A percentile compares a stretch with the other conserved stretches of the same genome.
Conservation (phyloP, 805 yeast species). For the Kazachstania kunashirensis region DNA sequence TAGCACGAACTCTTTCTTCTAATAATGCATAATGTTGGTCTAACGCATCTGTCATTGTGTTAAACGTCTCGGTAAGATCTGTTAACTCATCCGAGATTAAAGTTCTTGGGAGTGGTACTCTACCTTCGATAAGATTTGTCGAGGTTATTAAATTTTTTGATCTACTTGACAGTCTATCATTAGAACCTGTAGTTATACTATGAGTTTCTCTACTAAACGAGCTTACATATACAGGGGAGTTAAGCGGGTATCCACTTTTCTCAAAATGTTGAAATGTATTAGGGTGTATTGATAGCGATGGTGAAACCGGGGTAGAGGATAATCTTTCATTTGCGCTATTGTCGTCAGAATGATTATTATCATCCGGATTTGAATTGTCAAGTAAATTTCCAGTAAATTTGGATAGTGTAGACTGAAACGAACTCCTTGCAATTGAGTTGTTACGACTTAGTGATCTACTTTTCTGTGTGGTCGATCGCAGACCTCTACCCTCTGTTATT, state of each 20-base stretch:
- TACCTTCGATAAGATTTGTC: conserved; percentile 30
- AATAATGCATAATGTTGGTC: conserved; percentile 73
- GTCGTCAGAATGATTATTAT: neutral
- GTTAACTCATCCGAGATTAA: conserved; percentile 75
- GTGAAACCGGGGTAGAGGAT: neutral
- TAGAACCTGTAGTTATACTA: conserved; percentile 2
- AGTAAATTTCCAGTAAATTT: neutral
- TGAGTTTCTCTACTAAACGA: conserved; percentile 1
- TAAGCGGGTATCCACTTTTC: neutral
- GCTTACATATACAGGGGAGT: neutral
- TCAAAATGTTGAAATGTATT: neutral
- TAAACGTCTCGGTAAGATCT: conserved; percentile 80
- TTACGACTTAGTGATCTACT: conserved; percentile 15
- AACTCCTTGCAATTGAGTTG: conserved; percentile 12
- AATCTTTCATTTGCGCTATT: neutral
- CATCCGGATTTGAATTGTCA: neutral
- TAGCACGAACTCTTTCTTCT: conserved; percentile 77
- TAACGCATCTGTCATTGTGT: conserved; percentile 81
- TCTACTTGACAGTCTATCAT: conserved; percentile 9
- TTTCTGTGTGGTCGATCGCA: conserved; percentile 23
- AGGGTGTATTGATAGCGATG: neutral
- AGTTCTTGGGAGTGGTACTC: conserved; percentile 40
- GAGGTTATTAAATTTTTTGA: conserved; percentile 24
- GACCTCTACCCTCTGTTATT: conserved; percentile 35
- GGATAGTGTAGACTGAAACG: conserved; percentile 4